Evolutionary conservation across 495 filamentous ascomycete genomes (phyloP).

Genomic region (Xylaria sp.): DNA sequence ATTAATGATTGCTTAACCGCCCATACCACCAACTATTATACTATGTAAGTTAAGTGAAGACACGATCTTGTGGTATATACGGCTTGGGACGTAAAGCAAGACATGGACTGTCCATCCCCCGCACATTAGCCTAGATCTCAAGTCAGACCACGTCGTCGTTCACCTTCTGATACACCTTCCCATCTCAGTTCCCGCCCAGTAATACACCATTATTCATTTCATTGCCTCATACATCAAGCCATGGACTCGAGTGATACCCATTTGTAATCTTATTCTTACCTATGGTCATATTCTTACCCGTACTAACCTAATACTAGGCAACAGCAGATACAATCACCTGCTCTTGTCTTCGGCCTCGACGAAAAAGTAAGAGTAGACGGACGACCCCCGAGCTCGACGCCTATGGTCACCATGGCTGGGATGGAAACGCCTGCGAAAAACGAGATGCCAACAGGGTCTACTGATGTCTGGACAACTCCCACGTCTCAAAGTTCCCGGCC

Average conservation of each 20-base stretch:
- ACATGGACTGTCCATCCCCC: conserved; percentile 33
- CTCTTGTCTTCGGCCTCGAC: conserved; percentile 49
- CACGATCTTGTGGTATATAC: conserved; percentile 36
- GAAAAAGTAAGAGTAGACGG: conserved; percentile 49
- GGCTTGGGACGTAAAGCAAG: conserved; percentile 33
- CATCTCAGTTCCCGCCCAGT: conserved; percentile 39
- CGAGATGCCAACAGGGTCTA: conserved; percentile 47
- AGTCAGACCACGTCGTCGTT: conserved; percentile 29
- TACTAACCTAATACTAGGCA: conserved; percentile 46
- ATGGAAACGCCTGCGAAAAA: conserved; percentile 46
- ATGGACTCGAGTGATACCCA: conserved; percentile 53
- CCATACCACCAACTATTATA: conserved; percentile 43
- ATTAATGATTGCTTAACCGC: conserved; percentile 33
- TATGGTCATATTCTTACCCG: background rate
- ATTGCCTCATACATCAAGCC: conserved; percentile 35
- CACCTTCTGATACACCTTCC: conserved; percentile 30
- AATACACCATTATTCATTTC: conserved; percentile 42
- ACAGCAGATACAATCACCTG: conserved; percentile 52
- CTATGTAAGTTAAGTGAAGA: conserved; percentile 48
- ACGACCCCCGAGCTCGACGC: conserved; percentile 44
- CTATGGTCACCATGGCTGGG: conserved; percentile 51
- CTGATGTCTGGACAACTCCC: conserved; percentile 54
- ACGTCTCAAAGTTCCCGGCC: conserved; percentile 52
- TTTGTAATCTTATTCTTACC: conserved; percentile 44
- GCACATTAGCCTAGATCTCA: conserved; percentile 32